Base-by-base conservation (phyloP, 306 rosid genomes). In the Medicago truncatula region DNA sequence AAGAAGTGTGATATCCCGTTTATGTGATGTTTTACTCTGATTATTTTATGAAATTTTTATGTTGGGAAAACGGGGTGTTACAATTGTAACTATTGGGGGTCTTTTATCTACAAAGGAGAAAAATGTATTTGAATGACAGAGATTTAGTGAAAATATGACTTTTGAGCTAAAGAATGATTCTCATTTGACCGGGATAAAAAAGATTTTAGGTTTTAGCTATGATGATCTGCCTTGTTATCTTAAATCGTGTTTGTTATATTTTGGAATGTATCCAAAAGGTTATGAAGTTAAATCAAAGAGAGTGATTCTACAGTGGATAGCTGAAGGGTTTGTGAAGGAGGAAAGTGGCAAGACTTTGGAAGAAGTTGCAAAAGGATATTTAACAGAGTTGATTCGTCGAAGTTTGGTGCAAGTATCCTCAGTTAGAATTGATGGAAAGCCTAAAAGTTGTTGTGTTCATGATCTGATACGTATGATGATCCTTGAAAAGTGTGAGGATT, bases 251-350 rank as follows among this genome's bases (percentile, higher is more conserved):
- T 50, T 50, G 8, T 50, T 50, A 18, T 50, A 50, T 50, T 50
- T 50, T 50, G 56, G 56, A 50, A 15, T 50, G n/a, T 50, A 50
- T n/a, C 56, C 56, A 5, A 9, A 50, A 50, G 56, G n/a, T 50
- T 50, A 15, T 50, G 18, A n/a, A 50, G 18, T n/a, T 50, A 8
- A 50, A n/a, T 16, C 20, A 2, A n/a, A 50, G 20, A 50, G 56
- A 50, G 7, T 50, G 10, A 3, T 50, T 50, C 9, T 9, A 6
- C 56, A n/a, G 3, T 50, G 56, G 56, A 50, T 50, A 50, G 20
- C 57, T 6, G 21, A 50, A 53, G 79, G 79, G 17, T 76, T 76
- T 76, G 63, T 76, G 2, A 76, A 50, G 10, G 13, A 1, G 8
- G 41, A 47, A 36, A 34, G 0, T 1, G 64, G 52, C 1, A 13